Evolutionary conservation across 768 basidiomycete species (phyloP), one percentile per base, ranked within the genome.

Genomic region (Naganishia kalamii): DNA sequence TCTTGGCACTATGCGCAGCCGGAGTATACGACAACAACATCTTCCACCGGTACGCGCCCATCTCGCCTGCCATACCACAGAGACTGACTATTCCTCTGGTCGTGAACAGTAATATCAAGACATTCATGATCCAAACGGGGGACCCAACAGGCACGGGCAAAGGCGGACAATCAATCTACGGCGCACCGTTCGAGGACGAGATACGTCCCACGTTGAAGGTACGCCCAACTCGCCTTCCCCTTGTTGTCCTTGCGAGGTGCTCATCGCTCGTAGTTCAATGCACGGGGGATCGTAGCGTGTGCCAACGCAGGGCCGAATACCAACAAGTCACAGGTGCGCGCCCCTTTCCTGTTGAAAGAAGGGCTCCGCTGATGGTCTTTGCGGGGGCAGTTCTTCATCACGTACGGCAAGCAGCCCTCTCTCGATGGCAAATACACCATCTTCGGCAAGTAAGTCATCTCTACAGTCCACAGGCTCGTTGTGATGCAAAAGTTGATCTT

Each of bases 161-260:
- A 78, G 92, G 90, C 41, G 96, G 96, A 13, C 91, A 97, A 80
- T 92, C 89, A 72, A 89, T 97, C 70, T 98, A 93, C 92, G 92
- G 92, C 2, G 85, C 84, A 65, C 86, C 93, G 0, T 98, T 96
- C 73, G 77, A 85, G 17, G 94, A 98, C 74, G 96, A 99, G 81
- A 84, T 96, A 46, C 83, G 92, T 52, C 89, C 92, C 47, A 99
- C 96, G 5, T 82, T 99, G 70, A 94, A 96, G 83, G 93, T 92
- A 63, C 63, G 74, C 74, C 62, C 33, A 66, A 64, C 68, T 68
- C 63, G 70, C 21, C 50, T 33, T 62, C 43, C 60, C 21, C 33
- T 47, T 35, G n/a, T n/a, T n/a, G n/a, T n/a, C n/a, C n/a, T n/a
- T 52, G 29, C 23, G 3, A 11, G 0, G 11, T 1, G n/a, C n/a